Percentiles rank a stretch among this genome's conserved stretches.
These are phyloP conservation scores for Pholiota adiposa DNA, from an alignment of 1,284 basidiomycete species.

Conservation along the genomic window DNA sequence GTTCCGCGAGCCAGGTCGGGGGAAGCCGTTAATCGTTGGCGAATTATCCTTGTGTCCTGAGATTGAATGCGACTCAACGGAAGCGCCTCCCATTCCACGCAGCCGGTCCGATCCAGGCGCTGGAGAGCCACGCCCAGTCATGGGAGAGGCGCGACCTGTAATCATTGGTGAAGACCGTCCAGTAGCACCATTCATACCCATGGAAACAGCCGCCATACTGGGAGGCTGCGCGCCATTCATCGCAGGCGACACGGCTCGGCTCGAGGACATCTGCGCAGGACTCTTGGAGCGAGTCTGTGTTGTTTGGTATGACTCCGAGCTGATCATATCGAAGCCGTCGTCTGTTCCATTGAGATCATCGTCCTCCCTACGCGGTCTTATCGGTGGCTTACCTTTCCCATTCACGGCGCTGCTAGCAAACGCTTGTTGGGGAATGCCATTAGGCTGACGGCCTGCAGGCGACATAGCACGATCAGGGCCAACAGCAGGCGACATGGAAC, in stretches of 20 bases:
- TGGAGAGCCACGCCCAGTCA: conserved; percentile 28
- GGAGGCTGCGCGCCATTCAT: conserved; percentile 40
- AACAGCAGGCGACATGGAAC: conserved; percentile 61
- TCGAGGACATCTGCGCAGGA: conserved; percentile 50
- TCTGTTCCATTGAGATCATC: conserved; percentile 60
- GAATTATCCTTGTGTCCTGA: conserved; percentile 43
- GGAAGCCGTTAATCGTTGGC: conserved; percentile 58
- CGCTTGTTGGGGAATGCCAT: conserved; percentile 36
- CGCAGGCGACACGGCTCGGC: conserved; percentile 62
- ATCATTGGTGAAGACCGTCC: conserved; percentile 39
- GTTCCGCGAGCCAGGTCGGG: conserved; percentile 42
- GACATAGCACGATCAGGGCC: conserved; percentile 68
- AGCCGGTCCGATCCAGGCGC: conserved; percentile 30
- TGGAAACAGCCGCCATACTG: conserved; percentile 58
- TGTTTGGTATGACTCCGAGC: conserved; percentile 42
- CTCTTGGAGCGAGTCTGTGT: conserved; percentile 58
- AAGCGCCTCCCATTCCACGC: conserved; percentile 3
- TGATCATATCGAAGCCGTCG: conserved; percentile 52
- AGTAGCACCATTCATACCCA: conserved; percentile 47
- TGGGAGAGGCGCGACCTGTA: conserved; percentile 66
- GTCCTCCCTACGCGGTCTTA: conserved; percentile 69
- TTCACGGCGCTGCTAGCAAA: conserved; percentile 20
- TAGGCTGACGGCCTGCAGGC: conserved; percentile 50
- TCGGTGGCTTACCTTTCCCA: conserved; percentile 37
- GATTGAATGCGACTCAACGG: not conserved